Evolutionary conservation across 768 basidiomycete genomes (phyloP).

Genomic region (Suillus sp.): DNA sequence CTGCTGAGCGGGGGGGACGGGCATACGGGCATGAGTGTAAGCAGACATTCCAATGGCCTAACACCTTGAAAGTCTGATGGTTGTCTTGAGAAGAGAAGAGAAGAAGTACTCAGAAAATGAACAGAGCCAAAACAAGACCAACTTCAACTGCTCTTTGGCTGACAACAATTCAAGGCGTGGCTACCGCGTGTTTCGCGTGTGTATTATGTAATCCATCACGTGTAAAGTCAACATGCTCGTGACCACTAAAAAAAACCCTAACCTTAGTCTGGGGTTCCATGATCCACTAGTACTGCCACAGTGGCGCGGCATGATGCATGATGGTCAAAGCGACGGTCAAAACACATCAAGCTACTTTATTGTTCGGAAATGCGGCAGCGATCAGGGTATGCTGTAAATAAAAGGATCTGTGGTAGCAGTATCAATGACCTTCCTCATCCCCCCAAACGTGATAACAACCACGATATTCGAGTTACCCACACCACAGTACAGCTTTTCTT

Average conservation of each 20-base stretch:
- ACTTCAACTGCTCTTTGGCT: slow-evolving; percentile 11
- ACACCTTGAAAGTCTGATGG: slow-evolving; percentile 41
- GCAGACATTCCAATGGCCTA: slow-evolving; percentile 48
- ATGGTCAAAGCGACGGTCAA: neutral
- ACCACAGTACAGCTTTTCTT: too few relatives aligned
- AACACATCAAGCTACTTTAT: neutral
- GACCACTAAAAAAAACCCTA: slow-evolving; percentile 1
- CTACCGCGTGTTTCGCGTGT: slow-evolving; percentile 27
- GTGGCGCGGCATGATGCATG: too few relatives aligned
- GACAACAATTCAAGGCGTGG: slow-evolving; percentile 20
- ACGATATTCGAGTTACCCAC: neutral
- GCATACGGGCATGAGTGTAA: slow-evolving; percentile 40
- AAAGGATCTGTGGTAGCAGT: neutral
- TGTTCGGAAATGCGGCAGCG: neutral
- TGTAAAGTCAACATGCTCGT: slow-evolving; percentile 27
- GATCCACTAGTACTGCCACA: neutral
- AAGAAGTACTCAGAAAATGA: slow-evolving; percentile 5
- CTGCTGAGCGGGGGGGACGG: slow-evolving; percentile 31
- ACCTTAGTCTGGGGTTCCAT: slow-evolving; percentile 12
- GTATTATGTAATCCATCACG: slow-evolving; percentile 34
- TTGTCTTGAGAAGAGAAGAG: slow-evolving; percentile 4
- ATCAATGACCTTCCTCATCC: neutral
- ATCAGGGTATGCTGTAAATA: neutral
- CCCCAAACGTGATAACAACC: neutral
- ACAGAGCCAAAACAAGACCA: slow-evolving; percentile 9